phyloP scores from a whole-genome alignment of 306 rosid genomes.

The Cucurbita pepo region DNA sequence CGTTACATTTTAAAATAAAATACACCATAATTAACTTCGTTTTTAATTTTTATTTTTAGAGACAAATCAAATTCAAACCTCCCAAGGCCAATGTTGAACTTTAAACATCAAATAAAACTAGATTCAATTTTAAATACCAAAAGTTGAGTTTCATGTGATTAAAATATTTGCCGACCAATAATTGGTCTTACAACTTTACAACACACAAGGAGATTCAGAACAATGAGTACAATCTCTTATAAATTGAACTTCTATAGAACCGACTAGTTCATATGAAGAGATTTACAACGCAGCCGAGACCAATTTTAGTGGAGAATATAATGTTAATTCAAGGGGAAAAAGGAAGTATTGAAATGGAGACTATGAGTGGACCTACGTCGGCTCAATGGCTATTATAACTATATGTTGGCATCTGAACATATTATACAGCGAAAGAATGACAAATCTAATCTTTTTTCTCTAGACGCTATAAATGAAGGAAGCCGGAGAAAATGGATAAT shows the following conservation, averaged over 20 bases:
- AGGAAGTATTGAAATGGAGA: background rate
- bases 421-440: background rate
- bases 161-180: too few relatives aligned
- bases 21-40: too few relatives aligned
- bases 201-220: background rate
- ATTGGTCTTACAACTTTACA: background rate
- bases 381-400: background rate
- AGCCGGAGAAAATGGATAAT: slow-evolving; percentile 19
- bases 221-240: background rate
- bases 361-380: background rate
- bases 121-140: too few relatives aligned
- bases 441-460: background rate
- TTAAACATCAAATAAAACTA: too few relatives aligned
- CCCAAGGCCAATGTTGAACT: too few relatives aligned
- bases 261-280: background rate
- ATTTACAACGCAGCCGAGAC: background rate
- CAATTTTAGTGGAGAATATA: background rate
- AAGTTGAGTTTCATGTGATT: too few relatives aligned
- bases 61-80: too few relatives aligned
- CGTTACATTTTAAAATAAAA: too few relatives aligned
- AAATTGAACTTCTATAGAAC: background rate
- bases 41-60: too few relatives aligned
- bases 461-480: slow-evolving; percentile 25
- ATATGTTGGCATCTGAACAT: background rate
- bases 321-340: background rate